Percentiles rank a stretch among this genome's conserved stretches.
Conservation (phyloP, 345 rosid genomes). For the rapeseed (Brassica napus) region Da-Ae NC_063445.1:3579501-3580000, state of each 20-base stretch:
- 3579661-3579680: constrained; percentile 40
- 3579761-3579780: constrained; percentile 9
- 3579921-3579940: neutral
- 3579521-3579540: constrained; percentile 9
- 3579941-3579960: too few species aligned
- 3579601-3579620: constrained; percentile 26
- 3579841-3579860: neutral
- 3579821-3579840: neutral
- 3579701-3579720: constrained; percentile 43
- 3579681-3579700: constrained; percentile 44
- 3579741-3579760: constrained; percentile 6
- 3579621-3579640: constrained; percentile 26
- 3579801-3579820: neutral
- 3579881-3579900: neutral
- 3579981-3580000: neutral
- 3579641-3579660: constrained; percentile 36
- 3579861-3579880: neutral
- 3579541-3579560: neutral
- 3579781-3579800: constrained; percentile 16
- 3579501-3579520: neutral
- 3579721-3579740: constrained; percentile 33
- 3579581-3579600: constrained; percentile 8
- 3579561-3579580: neutral
- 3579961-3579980: neutral
- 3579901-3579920: neutral